phyloP scores from a whole-genome alignment of 495 filamentous ascomycete species.

The Penicillium cataractarum region DNA sequence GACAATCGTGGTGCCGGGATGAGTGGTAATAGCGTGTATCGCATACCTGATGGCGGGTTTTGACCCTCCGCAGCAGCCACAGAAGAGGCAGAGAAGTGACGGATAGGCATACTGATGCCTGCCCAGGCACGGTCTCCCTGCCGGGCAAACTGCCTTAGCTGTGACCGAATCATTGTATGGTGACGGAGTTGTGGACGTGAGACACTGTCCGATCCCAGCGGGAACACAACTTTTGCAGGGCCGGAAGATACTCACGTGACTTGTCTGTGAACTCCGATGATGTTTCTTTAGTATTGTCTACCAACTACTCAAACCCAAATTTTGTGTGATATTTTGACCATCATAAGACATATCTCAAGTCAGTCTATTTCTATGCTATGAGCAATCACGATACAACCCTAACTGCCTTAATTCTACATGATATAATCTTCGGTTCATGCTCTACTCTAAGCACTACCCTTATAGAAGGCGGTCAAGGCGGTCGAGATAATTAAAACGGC shows the following conservation, averaged over 20 bases:
- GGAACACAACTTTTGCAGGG: conserved; percentile 22
- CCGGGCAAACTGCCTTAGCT: conserved; percentile 27
- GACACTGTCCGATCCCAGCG: conserved; percentile 9
- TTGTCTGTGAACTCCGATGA: not conserved
- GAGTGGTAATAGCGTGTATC: not conserved
- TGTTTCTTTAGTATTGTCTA: not conserved
- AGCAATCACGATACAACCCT: not conserved
- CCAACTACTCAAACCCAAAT: too few species aligned
- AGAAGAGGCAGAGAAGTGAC: conserved; percentile 38
- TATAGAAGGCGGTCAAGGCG: not conserved
- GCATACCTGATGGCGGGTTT: conserved; percentile 33
- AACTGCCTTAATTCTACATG: not conserved
- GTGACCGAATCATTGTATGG: conserved; percentile 40
- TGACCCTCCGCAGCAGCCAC: conserved; percentile 24
- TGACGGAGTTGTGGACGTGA: conserved; percentile 8
- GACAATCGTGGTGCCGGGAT: not conserved
- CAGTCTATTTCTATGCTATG: not conserved
- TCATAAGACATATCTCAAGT: not conserved
- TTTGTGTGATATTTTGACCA: not conserved
- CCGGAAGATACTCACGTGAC: conserved; percentile 21
- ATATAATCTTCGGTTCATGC: not conserved
- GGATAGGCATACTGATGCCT: conserved; percentile 20
- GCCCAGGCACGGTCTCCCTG: conserved; percentile 23
- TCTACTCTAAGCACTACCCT: not conserved
- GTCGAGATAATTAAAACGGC: not conserved